phyloP scores from a whole-genome alignment of 2,329 filamentous ascomycete species.

The Colletotrichum orchidophilum region DNA sequence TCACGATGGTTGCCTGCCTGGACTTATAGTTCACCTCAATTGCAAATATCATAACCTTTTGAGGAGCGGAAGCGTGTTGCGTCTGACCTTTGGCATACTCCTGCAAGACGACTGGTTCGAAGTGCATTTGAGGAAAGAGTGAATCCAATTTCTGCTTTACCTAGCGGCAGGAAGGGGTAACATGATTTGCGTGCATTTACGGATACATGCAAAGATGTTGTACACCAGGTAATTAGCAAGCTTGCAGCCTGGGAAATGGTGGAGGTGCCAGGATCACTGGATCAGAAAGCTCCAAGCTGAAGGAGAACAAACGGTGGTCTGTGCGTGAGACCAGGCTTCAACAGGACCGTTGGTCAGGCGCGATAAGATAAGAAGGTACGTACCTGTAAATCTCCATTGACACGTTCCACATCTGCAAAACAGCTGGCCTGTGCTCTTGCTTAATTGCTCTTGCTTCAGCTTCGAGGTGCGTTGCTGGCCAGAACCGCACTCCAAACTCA shows the following conservation, averaged over 20 bases:
- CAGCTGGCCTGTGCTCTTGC: conserved; percentile 26
- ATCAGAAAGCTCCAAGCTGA: not conserved
- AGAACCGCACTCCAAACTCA: conserved; percentile 21
- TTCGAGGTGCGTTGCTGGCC: conserved; percentile 28
- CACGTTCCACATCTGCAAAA: conserved; percentile 26
- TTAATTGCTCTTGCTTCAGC: not conserved
- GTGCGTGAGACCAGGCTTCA: not conserved
- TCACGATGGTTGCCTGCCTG: no score
- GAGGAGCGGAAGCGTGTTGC: not conserved
- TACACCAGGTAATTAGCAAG: not conserved
- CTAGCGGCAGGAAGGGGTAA: not conserved
- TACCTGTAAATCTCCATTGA: not conserved
- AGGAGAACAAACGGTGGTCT: not conserved
- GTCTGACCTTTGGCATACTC: not conserved
- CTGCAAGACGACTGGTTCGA: not conserved
- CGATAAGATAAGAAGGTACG: conserved; percentile 31
- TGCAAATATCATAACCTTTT: not conserved
- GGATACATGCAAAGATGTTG: not conserved
- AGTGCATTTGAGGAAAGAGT: not conserved
- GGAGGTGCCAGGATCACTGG: not conserved
- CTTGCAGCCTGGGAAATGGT: not conserved
- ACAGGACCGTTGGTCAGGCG: no score
- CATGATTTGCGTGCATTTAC: not conserved
- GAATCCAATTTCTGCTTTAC: not conserved
- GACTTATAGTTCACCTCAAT: not conserved